phyloP scores from a whole-genome alignment of 352 stramenopile species.

The Phytophthora litchii region DNA sequence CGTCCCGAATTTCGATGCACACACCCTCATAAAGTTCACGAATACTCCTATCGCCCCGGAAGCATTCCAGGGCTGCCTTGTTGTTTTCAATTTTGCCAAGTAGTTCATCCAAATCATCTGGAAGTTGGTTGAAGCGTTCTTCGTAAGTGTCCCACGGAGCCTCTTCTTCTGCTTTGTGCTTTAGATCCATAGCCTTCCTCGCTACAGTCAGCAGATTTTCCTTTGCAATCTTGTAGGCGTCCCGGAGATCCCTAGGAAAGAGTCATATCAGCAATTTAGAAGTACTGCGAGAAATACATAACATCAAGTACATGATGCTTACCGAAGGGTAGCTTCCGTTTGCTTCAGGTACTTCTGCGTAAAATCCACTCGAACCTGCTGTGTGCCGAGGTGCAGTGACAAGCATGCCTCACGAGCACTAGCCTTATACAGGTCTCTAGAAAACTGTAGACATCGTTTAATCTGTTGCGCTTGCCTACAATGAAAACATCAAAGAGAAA shows the following conservation, averaged over 20 bases:
- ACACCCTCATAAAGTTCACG: conserved; percentile 78
- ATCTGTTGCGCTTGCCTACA: conserved; percentile 74
- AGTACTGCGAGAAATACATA: conserved; percentile 1
- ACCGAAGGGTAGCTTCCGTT: conserved; percentile 56
- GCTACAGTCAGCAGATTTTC: conserved; percentile 65
- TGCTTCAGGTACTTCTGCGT: conserved; percentile 64
- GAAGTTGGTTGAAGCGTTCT: conserved; percentile 60
- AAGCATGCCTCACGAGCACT: conserved; percentile 63
- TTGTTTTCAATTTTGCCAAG: conserved; percentile 86
- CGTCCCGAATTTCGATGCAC: conserved; percentile 62
- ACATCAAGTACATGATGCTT: conserved; percentile 4
- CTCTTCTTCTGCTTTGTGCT: conserved; percentile 66
- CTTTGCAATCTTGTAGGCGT: conserved; percentile 68
- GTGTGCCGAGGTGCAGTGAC: conserved; percentile 58
- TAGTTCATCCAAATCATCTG: conserved; percentile 82
- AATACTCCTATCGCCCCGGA: conserved; percentile 78
- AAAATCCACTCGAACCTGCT: conserved; percentile 75
- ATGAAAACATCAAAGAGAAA: conserved; percentile 1
- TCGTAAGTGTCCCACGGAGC: conserved; percentile 72
- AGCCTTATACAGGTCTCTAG: conserved; percentile 50
- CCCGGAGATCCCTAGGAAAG: conserved; percentile 47
- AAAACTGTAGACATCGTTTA: conserved; percentile 59
- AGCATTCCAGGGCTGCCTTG: conserved; percentile 78
- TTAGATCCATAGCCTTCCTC: conserved; percentile 72
- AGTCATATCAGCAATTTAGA: conserved; percentile 5